A percentile compares a stretch with the other conserved stretches of the same genome.
Evolutionary conservation across 2,329 filamentous ascomycete genomes (phyloP).

Genomic region (Alternaria consortialis): DNA sequence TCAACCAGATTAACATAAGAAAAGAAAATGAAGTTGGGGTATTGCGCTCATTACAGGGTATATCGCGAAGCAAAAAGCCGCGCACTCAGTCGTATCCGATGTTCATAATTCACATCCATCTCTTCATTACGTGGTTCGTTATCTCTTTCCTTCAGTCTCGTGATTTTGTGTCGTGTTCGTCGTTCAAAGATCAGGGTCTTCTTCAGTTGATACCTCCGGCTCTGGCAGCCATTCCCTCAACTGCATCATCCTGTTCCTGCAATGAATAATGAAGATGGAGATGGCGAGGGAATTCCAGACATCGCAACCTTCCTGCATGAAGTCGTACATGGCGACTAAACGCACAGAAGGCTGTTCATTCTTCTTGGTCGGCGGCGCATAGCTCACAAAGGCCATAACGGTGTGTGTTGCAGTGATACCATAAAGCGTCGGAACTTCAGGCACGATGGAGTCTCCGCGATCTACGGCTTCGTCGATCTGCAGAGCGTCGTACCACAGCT

Average conservation of each 20-base stretch:
- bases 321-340: constrained; percentile 63
- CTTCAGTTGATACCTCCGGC: constrained; percentile 14
- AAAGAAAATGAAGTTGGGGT: constrained; percentile 7
- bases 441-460: constrained; percentile 12
- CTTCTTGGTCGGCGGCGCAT: constrained; percentile 50
- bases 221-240: constrained; percentile 52
- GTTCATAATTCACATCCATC: constrained; percentile 9
- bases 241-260: constrained; percentile 60
- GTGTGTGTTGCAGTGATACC: constrained; percentile 64
- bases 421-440: constrained; percentile 59
- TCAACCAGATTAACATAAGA: constrained; percentile 6
- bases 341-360: constrained; percentile 39
- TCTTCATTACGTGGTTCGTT: constrained; percentile 6
- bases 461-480: constrained; percentile 25
- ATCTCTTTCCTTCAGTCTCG: neutral
- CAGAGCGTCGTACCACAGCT: constrained; percentile 54
- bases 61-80: constrained; percentile 27
- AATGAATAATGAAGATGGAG: constrained; percentile 64
- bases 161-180: neutral
- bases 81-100: constrained; percentile 9
- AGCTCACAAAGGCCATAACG: constrained; percentile 63
- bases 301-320: constrained; percentile 62
- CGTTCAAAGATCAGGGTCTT: constrained; percentile 46
- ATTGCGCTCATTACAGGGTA: constrained; percentile 25
- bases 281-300: constrained; percentile 69